Conservation (phyloP, 805 yeast species). For the Nakazawaea molendinolei region DNA sequence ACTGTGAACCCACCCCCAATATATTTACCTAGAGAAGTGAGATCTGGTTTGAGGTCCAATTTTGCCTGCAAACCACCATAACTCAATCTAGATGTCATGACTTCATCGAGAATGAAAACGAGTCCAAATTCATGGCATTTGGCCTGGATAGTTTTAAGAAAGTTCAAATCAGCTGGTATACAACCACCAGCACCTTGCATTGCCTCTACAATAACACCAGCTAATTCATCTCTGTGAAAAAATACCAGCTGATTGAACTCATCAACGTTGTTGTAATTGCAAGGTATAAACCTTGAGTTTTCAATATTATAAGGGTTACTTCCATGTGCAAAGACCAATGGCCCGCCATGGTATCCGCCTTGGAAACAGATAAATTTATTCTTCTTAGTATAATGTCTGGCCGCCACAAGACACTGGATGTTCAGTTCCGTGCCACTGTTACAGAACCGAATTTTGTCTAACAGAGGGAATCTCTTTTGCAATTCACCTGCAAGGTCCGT, state of each 20-base stretch:
- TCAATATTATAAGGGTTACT: constrained; percentile 5
- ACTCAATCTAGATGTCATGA: constrained; percentile 14
- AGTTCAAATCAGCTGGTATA: constrained; percentile 7
- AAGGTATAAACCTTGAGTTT: constrained; percentile 6
- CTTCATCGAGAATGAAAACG: constrained; percentile 15
- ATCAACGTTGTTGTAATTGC: constrained; percentile 10
- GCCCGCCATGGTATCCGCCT: constrained; percentile 15
- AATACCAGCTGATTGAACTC: constrained; percentile 5
- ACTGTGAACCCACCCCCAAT: constrained; percentile 15
- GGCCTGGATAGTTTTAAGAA: constrained; percentile 10
- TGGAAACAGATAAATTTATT: constrained; percentile 12
- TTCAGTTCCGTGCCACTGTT: constrained; percentile 16
- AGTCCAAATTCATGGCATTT: constrained; percentile 8
- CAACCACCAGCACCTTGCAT: constrained; percentile 16
- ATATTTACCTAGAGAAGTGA: constrained; percentile 14
- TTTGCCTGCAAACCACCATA: constrained; percentile 13
- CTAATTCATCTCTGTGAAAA: constrained; percentile 3
- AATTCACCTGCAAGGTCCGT: constrained; percentile 9
- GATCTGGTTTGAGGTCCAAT: constrained; percentile 11
- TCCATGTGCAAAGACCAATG: constrained; percentile 9
- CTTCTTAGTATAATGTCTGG: constrained; percentile 12
- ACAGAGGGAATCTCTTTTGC: constrained; percentile 8
- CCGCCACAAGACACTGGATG: constrained; percentile 12
- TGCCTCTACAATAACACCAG: constrained; percentile 14
- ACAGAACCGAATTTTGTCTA: constrained; percentile 13